Percentiles rank a stretch among this genome's conserved stretches.
Conservation (phyloP, 2,329 filamentous ascomycete genomes). For the Sodiomyces alkalinus region DNA sequence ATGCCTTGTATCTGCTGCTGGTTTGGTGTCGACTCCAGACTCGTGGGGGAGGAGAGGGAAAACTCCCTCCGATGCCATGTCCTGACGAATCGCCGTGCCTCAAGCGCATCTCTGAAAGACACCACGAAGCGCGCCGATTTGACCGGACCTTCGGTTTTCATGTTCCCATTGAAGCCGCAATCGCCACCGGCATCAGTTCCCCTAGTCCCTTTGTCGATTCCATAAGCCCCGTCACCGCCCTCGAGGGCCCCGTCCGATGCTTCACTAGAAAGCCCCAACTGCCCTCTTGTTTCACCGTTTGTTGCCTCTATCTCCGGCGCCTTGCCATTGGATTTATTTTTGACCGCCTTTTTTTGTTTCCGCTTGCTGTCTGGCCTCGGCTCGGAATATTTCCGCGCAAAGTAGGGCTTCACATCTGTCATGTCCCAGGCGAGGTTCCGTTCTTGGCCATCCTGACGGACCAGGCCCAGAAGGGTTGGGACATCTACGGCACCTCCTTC, state of each 20-base stretch:
- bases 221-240: too few species aligned
- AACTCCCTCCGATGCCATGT: conserved; percentile 22
- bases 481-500: conserved; percentile 15
- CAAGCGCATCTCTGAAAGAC: conserved; percentile 13
- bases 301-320: background rate
- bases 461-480: conserved; percentile 17
- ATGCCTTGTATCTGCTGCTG: too few species aligned
- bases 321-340: conserved; percentile 1
- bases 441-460: conserved; percentile 25
- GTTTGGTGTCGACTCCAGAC: too few species aligned
- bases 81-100: conserved; percentile 24
- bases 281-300: too few species aligned
- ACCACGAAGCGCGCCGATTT: conserved; percentile 16
- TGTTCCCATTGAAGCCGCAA: too few species aligned
- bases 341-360: background rate
- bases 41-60: background rate
- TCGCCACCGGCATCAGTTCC: too few species aligned
- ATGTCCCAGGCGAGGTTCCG: conserved; percentile 15
- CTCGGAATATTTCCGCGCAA: conserved; percentile 3
- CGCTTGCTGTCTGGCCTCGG: background rate
- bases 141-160: background rate
- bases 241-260: background rate
- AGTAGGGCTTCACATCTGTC: conserved; percentile 6
- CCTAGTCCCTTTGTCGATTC: too few species aligned
- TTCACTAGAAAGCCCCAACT: too few species aligned